Evolutionary conservation across 345 rosid genomes (phyloP), one percentile per base, ranked within the genome.

Genomic region (Corchorus olitorius): DNA sequence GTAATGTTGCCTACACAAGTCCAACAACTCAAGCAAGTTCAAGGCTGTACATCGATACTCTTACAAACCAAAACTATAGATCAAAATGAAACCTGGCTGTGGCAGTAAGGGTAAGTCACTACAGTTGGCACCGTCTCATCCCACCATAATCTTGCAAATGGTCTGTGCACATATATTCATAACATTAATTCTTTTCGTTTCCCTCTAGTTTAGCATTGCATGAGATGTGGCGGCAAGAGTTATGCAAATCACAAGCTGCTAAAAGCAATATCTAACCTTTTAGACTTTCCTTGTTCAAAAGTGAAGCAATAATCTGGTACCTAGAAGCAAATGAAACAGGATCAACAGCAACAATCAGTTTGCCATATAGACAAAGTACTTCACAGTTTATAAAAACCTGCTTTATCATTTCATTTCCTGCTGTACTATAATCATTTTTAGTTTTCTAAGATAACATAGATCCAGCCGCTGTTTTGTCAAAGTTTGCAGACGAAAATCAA

Each of bases 111-210:
- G 64, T 43, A 77, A 62, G 98, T 93, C 59, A 93, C 75, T 19
- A 95, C 84, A 7, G 98, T 95, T 20, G 98, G 86, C 83, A 93
- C 91, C 3, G 97, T 93, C 77, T 95, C 98, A 65, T 95, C 99
- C 98, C 99, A 95, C 98, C 99, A 95, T 75, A 95, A 79, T 80
- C 98, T 90, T 6, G 81, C 97, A 83, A 88, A 95, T 15, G 98
- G 97, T 75, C 99, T 95, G 27, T 27, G 83, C 76, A 75, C 20
- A 52, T 27, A 75, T 27, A 76, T 13, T 34, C 19, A 65, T 17
- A 56, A 46, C 8, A 43, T 61, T 65, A 73, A 14, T 34, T 46
- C 50, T 5, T 34, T 49, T 9, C 37, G 20, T 43, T n/a, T 63
- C 1, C 33, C 20, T 16, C 53, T 22, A 60, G 4, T 54, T 35